Base-by-base conservation (phyloP, 345 rosid species). In the Ceriops tagal region DNA sequence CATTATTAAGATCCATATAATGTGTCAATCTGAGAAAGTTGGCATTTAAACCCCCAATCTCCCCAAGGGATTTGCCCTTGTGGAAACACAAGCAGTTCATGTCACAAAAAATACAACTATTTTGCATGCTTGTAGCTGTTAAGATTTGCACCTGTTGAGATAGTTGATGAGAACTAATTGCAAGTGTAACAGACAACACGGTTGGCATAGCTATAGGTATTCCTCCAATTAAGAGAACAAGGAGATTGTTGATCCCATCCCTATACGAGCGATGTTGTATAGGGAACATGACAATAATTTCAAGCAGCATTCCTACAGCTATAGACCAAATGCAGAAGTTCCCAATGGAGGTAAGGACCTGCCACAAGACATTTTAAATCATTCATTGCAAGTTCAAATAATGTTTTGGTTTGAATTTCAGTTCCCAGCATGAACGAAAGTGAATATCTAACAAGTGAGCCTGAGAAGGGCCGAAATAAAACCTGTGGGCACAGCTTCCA, bases 151-250 rank as follows among this genome's bases (percentile, higher is more conserved):
- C 99, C 91, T 95, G 97, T 72, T 92, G 92, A 65, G 97, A 95
- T 32, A 95, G 96, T 34, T 93, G 80, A 69, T 95, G 97, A 74
- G 99, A 92, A 62, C 99, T 97, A 74, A 95, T 86, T 13, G 96
- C 97, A 70, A 95, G 90, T 3, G 97, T 95, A 32, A 95, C 97
- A 24, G 99, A 95, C 64, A 95, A 77, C 56, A 95, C 99, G 11
- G 99, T 92, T 4, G 99, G 99, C 99, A 93, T 93, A 68, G 99
- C 99, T 71, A 93, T 93, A 19, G 99, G 99, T 63, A 93, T 89
- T 68, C 99, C 97, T 79, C 97, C 99, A 27, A 93, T 93, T 69
- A 93, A 84, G 72, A 93, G 93, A 64, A 93, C 99, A 27, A 93
- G 96, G 67, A 93, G 99, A 76, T 93, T 93, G 82, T 93, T 93